phyloP scores from a whole-genome alignment of 768 basidiomycete species.

The Chlorophyllum brunneum region DNA sequence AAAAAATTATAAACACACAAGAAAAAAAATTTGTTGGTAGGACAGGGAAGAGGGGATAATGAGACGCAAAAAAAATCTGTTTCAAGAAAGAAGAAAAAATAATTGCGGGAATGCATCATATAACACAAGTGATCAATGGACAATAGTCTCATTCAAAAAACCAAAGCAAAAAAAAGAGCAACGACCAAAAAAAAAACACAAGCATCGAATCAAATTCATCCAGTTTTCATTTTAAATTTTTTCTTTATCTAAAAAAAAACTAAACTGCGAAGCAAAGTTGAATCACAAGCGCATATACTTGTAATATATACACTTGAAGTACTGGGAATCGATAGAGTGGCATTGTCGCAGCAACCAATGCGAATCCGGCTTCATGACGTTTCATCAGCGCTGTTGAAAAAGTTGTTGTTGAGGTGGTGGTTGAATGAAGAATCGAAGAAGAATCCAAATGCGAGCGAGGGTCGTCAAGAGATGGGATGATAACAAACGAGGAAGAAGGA shows the following conservation, averaged over 20 bases:
- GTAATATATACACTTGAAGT: slow-evolving; percentile 6
- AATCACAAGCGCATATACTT: slow-evolving; percentile 5
- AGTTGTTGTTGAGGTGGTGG: neutral
- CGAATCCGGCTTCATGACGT: slow-evolving; percentile 11
- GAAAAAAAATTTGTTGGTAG: too few species aligned
- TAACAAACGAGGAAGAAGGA: slow-evolving; percentile 1
- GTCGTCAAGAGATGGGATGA: neutral
- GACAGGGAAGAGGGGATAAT: too few species aligned
- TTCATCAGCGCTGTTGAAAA: slow-evolving; percentile 1
- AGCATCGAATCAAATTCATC: neutral
- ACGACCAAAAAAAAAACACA: neutral
- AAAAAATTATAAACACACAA: too few species aligned
- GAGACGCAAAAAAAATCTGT: too few species aligned
- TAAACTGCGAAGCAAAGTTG: slow-evolving; percentile 4
- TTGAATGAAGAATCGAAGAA: neutral
- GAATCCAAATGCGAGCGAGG: too few species aligned
- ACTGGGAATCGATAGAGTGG: neutral
- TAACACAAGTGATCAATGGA: too few species aligned
- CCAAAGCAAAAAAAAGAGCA: neutral
- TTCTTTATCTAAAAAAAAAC: too few species aligned
- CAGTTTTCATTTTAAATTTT: too few species aligned
- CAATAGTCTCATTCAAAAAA: too few species aligned
- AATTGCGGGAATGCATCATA: too few species aligned
- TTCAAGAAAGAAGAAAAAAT: too few species aligned
- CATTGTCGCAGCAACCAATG: slow-evolving; percentile 2